These are phyloP conservation scores for Edaphochlamys debaryana DNA, from an alignment of 139 green algal genomes.

Conservation along the genomic window DNA sequence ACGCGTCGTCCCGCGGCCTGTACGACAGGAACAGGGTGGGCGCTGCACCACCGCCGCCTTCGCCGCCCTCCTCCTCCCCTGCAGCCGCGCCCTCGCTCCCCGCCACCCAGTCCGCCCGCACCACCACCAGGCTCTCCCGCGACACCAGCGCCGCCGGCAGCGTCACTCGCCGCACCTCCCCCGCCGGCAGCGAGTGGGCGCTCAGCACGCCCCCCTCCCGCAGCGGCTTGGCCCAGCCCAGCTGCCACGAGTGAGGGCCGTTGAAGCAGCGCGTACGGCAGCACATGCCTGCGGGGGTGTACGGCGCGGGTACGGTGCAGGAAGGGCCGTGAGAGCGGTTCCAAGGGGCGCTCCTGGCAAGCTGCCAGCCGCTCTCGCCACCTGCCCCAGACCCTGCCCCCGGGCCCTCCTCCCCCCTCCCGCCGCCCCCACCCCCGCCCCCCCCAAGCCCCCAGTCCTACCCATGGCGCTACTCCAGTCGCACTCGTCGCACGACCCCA, in stretches of 20 bases:
- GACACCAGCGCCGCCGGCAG: constrained; percentile 12
- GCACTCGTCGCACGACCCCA: constrained; percentile 17
- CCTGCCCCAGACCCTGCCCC: too few species aligned
- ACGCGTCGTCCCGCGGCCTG: not conserved
- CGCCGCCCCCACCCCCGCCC: too few species aligned
- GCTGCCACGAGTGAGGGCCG: constrained; percentile 32
- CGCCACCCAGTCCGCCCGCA: not conserved
- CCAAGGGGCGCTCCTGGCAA: too few species aligned
- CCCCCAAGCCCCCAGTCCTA: too few species aligned
- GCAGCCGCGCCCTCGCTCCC: not conserved
- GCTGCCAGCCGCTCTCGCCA: too few species aligned
- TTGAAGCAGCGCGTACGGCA: constrained; percentile 28
- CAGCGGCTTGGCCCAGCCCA: constrained; percentile 31
- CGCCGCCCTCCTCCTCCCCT: not conserved
- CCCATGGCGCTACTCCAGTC: constrained; percentile 41
- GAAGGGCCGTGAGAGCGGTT: too few species aligned
- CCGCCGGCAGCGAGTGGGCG: not conserved
- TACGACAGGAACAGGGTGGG: constrained; percentile 33
- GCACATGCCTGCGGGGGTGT: not conserved
- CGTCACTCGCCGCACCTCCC: not conserved
- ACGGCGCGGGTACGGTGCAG: too few species aligned
- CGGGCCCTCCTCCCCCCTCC: too few species aligned
- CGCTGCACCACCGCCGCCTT: not conserved
- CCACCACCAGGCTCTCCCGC: not conserved
- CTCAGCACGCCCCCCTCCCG: not conserved